A percentile compares a stretch with the other conserved stretches of the same genome.
These are phyloP conservation scores for Trametes polyzona DNA, from an alignment of 1,284 basidiomycete species.

Conservation along the genomic window DNA sequence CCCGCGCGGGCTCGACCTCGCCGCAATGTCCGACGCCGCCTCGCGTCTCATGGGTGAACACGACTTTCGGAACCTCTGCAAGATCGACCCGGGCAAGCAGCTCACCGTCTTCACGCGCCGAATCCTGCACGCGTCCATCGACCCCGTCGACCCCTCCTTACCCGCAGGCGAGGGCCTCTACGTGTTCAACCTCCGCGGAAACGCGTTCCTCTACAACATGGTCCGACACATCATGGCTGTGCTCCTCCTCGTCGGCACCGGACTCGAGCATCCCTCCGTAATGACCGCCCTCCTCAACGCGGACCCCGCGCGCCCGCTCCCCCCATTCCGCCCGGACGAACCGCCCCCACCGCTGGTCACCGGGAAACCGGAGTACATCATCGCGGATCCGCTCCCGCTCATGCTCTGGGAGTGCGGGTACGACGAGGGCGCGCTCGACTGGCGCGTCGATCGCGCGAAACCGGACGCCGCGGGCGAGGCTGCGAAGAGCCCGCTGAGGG, in stretches of 20 bases:
- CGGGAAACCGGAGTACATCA: slow-evolving; percentile 88
- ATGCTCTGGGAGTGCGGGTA: slow-evolving; percentile 94
- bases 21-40: slow-evolving; percentile 81
- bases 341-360: slow-evolving; percentile 53
- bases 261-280: slow-evolving; percentile 77
- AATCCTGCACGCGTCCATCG: slow-evolving; percentile 70
- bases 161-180: slow-evolving; percentile 48
- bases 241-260: slow-evolving; percentile 86
- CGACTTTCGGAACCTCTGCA: slow-evolving; percentile 97
- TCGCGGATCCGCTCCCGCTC: slow-evolving; percentile 90
- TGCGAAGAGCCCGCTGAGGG: slow-evolving; percentile 53
- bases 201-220: slow-evolving; percentile 96
- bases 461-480: slow-evolving; percentile 34
- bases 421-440: slow-evolving; percentile 65
- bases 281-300: slow-evolving; percentile 81
- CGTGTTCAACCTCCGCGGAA: slow-evolving; percentile 88
- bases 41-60: slow-evolving; percentile 82
- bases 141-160: slow-evolving; percentile 39
- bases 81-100: slow-evolving; percentile 94
- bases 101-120: slow-evolving; percentile 77
- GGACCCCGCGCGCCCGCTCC: slow-evolving; percentile 38
- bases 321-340: slow-evolving; percentile 39
- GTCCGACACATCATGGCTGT: slow-evolving; percentile 96
- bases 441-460: slow-evolving; percentile 67
- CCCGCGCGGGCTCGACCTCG: slow-evolving; percentile 65